Evolutionary conservation across 352 stramenopile genomes (phyloP), one percentile per base, ranked within the genome.

Genomic region (Phytopythium cucurbitacearum): DNA sequence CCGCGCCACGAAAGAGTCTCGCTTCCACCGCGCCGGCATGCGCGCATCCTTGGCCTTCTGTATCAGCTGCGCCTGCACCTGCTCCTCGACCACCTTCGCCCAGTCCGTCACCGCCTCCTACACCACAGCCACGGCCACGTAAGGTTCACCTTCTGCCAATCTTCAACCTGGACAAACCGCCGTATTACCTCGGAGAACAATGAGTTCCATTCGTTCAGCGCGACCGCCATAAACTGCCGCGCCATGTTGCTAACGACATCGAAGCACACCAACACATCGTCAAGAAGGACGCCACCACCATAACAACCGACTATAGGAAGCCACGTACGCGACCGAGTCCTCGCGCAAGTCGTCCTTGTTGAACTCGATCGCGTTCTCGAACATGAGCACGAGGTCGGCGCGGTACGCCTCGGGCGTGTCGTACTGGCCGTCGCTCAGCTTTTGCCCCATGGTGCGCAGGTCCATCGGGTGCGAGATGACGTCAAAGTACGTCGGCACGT

Each of bases 401-500:
- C 68, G 67, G 64, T 90, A 92, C 34, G 76, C 70, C 3, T 70
- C 53, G 0, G 83, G 79, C 21, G 67, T 59, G 15, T 41, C 54
- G 64, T 95, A 95, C 48, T 80, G 62, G 47, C 59, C 51, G 0
- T 35, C 53, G 50, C 62, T 76, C 47, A 97, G 81, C 51, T 94
- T 96, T 45, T 63, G 56, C 40, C 86, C 75, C 65, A 99, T 96
- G 1, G 95, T 98, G 44, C 86, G 80, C 32, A 99, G 79, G 67
- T 99, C 97, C 97, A 99, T 99, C 5, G 97, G 97, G 39, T 83
- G 57, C 64, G 90, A 80, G 53, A 99, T 89, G 32, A 99, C 83
- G 10, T 97, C 73, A 53, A 91, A 89, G 67, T 99, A 99, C 49
- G 87, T 94, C 10, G 91, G 91, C 51, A 98, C 77, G 43, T 94